Base-by-base conservation (phyloP, 257 asterid genomes). In the Anisodus tanguticus region DNA sequence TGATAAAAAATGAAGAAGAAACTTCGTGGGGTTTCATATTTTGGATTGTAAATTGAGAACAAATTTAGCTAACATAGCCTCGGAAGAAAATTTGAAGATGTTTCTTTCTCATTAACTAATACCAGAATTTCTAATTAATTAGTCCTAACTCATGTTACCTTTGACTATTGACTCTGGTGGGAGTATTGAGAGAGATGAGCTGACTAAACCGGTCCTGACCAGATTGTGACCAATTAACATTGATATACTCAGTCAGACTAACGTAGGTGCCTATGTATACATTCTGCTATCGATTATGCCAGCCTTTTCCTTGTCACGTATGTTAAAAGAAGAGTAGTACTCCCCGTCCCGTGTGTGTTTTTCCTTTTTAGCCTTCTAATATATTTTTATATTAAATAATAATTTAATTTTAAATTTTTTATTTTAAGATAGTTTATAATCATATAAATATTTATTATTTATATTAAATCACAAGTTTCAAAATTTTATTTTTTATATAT, bases 161-260 rank as follows among this genome's bases (percentile, higher is more conserved):
- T 74, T 74, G 80, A 72, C 80, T 72, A 47, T 72, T 74, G 62
- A 74, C 81, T 12, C 1, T 11, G n/a, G 7, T 5, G 12, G 12
- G 39, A 47, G 0, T 49, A 74, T 47, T 47, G 80, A 19, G 45
- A 49, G 45, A 49, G 43, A 49, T 59, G 66, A 17, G 2, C 45
- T 41, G 45, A 4, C 45, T 41, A 41, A 69, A 69, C 31, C 13
- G 78, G 53, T 41, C 13, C 26, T 22, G 26, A 22, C 26, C 26
- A n/a, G 31, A 59, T 1, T 13, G 45, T 35, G n/a, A 47, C 19
- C 37, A 49, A 49, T 74, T 49, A 47, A 31, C 31, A 31, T 31
- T 31, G 4, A 19, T 49, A 26, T 22, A 74, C 19, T 13, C 15
- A 6, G 45, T 12, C 45, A 47, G 13, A 76, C 7, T 51, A 11